These are phyloP conservation scores for Rutstroemia sp. DNA, from an alignment of 2,329 filamentous ascomycete genomes.

Conservation along the genomic window DNA sequence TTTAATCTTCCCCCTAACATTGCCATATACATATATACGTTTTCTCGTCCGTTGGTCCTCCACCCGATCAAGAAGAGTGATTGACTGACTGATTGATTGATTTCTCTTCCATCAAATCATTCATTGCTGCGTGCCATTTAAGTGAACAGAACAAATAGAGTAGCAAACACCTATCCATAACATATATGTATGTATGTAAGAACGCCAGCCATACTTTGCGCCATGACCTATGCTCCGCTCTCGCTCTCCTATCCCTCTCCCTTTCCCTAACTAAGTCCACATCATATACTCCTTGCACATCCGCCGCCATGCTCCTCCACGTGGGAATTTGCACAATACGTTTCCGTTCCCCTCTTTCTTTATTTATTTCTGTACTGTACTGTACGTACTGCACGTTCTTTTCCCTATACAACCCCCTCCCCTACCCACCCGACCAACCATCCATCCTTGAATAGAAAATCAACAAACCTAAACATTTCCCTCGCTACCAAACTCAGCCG, in stretches of 20 bases:
- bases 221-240: slow-evolving; percentile 1
- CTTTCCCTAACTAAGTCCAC: not conserved
- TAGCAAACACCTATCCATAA: too few relatives aligned
- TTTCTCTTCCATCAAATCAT: too few relatives aligned
- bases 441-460: slow-evolving; percentile 9
- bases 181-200: not conserved
- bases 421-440: not conserved
- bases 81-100: too few relatives aligned
- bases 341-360: not conserved
- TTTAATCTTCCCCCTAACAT: too few relatives aligned
- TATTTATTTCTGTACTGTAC: too few relatives aligned
- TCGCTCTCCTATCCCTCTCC: not conserved
- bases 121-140: too few relatives aligned
- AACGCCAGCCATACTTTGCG: not conserved
- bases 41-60: too few relatives aligned
- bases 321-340: not conserved
- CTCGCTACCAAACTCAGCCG: slow-evolving; percentile 90
- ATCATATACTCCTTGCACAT: not conserved
- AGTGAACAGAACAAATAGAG: too few relatives aligned
- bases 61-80: too few relatives aligned
- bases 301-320: slow-evolving; percentile 5
- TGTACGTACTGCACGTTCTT: too few relatives aligned
- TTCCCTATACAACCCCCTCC: too few relatives aligned
- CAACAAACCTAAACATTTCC: slow-evolving; percentile 36
- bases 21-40: too few relatives aligned